Evolutionary conservation across 768 basidiomycete genomes (phyloP).

Genomic region (Calocybe gangraenosa): DNA sequence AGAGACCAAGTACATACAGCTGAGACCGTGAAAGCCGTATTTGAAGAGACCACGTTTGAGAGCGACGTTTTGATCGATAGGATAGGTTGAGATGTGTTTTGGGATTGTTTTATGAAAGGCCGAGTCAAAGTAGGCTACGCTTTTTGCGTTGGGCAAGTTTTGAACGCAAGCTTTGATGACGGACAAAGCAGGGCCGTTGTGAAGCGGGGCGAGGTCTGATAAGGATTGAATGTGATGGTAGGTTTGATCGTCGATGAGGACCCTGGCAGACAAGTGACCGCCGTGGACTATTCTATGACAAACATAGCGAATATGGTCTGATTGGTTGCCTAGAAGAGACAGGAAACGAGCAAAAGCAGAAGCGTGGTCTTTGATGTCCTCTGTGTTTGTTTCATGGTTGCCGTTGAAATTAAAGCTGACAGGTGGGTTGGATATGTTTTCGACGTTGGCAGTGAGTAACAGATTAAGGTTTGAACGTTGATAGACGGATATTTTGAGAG

Average conservation of each 20-base stretch:
- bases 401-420: slow-evolving; percentile 44
- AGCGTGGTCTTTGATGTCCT: slow-evolving; percentile 49
- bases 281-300: slow-evolving; percentile 88
- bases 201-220: slow-evolving; percentile 77
- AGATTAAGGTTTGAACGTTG: slow-evolving; percentile 25
- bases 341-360: slow-evolving; percentile 64
- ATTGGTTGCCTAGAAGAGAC: slow-evolving; percentile 38
- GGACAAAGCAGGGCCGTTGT: slow-evolving; percentile 58
- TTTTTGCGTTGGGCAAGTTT: slow-evolving; percentile 60
- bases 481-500: too few relatives aligned
- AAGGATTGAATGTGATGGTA: slow-evolving; percentile 71
- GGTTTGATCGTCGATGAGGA: slow-evolving; percentile 62
- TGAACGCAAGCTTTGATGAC: slow-evolving; percentile 60
- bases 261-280: slow-evolving; percentile 69
- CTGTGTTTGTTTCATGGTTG: slow-evolving; percentile 30
- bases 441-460: slow-evolving; percentile 46
- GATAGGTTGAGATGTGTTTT: slow-evolving; percentile 71
- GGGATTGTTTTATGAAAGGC: slow-evolving; percentile 81
- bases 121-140: slow-evolving; percentile 87
- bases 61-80: slow-evolving; percentile 63
- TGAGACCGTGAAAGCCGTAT: slow-evolving; percentile 90
- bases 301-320: slow-evolving; percentile 46
- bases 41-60: slow-evolving; percentile 69
- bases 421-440: slow-evolving; percentile 55
- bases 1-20: too few relatives aligned